Evolutionary conservation across 495 filamentous ascomycete species (phyloP).

Genomic region (Neurospora sp.): DNA sequence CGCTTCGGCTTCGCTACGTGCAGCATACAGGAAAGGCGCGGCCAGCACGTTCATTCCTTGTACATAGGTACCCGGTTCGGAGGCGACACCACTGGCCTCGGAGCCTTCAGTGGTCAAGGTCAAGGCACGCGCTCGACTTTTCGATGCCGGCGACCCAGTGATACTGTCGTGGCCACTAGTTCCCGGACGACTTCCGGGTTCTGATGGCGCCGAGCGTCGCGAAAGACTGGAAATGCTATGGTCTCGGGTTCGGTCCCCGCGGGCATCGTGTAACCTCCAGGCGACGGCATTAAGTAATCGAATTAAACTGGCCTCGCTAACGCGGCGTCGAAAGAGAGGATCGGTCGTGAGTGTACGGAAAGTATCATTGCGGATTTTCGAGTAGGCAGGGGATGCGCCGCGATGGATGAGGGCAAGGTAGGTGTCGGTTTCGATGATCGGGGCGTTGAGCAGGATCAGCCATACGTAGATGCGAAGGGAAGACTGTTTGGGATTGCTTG

Average conservation of each 20-base stretch:
- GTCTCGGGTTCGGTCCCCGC: constrained; percentile 31
- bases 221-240: constrained; percentile 19
- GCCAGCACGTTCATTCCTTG: constrained; percentile 99
- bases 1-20: constrained; percentile 87
- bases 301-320: constrained; percentile 90
- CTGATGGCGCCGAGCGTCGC: constrained; percentile 25
- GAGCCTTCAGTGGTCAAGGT: constrained; percentile 51
- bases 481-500: constrained; percentile 49
- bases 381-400: constrained; percentile 84
- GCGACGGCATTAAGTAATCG: constrained; percentile 93
- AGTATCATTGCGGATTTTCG: constrained; percentile 96
- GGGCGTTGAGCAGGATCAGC: constrained; percentile 81
- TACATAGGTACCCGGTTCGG: constrained; percentile 74
- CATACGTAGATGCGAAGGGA: constrained; percentile 88
- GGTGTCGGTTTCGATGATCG: constrained; percentile 70
- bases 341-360: constrained; percentile 94
- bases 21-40: constrained; percentile 91
- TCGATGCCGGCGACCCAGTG: constrained; percentile 34
- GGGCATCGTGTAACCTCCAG: constrained; percentile 81
- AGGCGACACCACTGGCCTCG: constrained; percentile 32
- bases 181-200: constrained; percentile 17
- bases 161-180: constrained; percentile 23
- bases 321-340: constrained; percentile 86
- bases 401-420: constrained; percentile 89
- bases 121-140: constrained; percentile 40